A percentile compares a stretch with the other conserved stretches of the same genome.
phyloP scores from a whole-genome alignment of 306 rosid genomes.

The Rosa rugosa region DNA sequence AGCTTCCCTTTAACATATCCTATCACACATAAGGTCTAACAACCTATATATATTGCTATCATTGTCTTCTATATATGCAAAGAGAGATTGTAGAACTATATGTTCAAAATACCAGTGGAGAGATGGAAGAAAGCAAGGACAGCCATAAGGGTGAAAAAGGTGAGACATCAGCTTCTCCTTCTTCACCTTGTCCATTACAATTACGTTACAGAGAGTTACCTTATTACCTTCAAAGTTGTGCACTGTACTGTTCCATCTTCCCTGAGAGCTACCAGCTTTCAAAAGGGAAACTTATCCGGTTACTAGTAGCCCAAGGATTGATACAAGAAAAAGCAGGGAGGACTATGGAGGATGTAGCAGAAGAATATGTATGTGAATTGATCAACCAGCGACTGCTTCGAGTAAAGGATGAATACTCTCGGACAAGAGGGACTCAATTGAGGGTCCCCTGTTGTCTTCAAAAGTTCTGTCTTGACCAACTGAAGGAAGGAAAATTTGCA shows the following conservation, averaged over 20 bases:
- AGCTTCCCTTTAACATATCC: neutral
- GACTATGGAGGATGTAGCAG: conserved; percentile 25
- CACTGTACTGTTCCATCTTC: conserved; percentile 29
- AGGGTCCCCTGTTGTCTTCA: conserved; percentile 5
- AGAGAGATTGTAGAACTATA: neutral
- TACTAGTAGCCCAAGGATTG: conserved; percentile 31
- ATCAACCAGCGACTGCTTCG: conserved; percentile 22
- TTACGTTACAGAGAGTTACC: conserved; percentile 4
- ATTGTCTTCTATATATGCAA: neutral
- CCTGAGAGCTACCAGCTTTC: conserved; percentile 19
- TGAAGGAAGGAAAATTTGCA: conserved; percentile 21
- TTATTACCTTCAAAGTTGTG: conserved; percentile 2
- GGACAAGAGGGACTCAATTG: conserved; percentile 6
- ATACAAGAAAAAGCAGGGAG: conserved; percentile 22
- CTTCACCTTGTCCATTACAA: conserved; percentile 16
- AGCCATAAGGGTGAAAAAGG: neutral
- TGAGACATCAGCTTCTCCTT: conserved; percentile 20
- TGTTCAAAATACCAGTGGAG: neutral
- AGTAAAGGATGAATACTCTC: neutral
- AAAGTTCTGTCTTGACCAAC: conserved; percentile 14
- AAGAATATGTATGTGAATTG: conserved; percentile 20
- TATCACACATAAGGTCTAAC: neutral
- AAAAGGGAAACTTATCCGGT: conserved; percentile 25
- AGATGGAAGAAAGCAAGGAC: conserved; percentile 4
- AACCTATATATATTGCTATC: neutral